Conservation (phyloP, 2,329 filamentous ascomycete species). For the Berkeleyomyces rouxiae region DNA sequence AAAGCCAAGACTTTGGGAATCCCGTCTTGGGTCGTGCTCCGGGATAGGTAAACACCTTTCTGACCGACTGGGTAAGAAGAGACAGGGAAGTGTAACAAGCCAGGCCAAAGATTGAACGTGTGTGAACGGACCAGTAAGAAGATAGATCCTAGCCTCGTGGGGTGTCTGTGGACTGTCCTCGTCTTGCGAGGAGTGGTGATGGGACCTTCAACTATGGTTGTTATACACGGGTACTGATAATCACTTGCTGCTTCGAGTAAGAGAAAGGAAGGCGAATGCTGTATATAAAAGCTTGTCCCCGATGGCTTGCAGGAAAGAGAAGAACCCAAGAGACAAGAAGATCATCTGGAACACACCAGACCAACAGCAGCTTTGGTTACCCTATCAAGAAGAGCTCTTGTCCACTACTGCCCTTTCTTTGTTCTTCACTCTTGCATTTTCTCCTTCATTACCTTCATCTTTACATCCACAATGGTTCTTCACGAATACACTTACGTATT, state of each 20-base stretch:
- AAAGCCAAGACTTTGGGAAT: background rate
- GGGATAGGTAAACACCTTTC: background rate
- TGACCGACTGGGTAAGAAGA: background rate
- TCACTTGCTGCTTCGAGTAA: background rate
- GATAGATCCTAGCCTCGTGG: background rate
- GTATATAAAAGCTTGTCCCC: conserved; percentile 9
- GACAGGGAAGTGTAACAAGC: background rate
- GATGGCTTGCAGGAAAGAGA: background rate
- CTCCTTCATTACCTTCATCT: background rate
- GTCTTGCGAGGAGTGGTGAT: background rate
- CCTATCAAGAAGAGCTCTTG: background rate
- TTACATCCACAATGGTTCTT: conserved; percentile 33
- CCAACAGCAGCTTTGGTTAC: background rate
- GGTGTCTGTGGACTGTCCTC: background rate
- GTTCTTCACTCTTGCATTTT: background rate
- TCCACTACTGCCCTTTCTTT: background rate
- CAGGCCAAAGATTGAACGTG: background rate
- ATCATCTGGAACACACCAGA: background rate
- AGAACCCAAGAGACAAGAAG: background rate
- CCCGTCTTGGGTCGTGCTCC: background rate
- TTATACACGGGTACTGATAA: background rate
- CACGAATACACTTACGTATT: conserved; percentile 54
- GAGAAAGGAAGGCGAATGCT: background rate
- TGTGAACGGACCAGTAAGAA: background rate
- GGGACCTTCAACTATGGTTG: background rate